Evolutionary conservation across 495 filamentous ascomycete species (phyloP).

Genomic region (Aspergillus nidulans): DNA sequence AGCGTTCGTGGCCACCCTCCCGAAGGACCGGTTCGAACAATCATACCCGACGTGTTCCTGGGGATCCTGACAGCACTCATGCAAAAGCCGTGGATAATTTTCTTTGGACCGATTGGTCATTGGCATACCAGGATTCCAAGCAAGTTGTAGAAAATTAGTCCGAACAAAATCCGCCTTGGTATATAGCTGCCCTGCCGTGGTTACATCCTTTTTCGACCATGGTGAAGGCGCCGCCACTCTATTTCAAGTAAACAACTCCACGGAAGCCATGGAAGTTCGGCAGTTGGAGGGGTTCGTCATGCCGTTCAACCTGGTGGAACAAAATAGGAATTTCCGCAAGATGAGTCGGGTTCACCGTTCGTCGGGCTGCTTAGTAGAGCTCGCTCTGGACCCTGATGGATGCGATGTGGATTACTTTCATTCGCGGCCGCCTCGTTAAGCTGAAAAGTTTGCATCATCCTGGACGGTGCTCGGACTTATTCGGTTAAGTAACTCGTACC

Average conservation of each 20-base stretch:
- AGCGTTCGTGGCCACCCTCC: constrained; percentile 5
- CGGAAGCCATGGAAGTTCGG: neutral
- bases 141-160: neutral
- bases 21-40: neutral
- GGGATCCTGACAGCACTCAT: constrained; percentile 5
- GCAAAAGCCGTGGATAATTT: neutral
- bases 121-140: neutral
- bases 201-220: neutral
- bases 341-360: neutral
- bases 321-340: neutral
- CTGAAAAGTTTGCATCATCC: neutral
- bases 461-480: neutral
- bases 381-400: constrained; percentile 1
- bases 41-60: constrained; percentile 2
- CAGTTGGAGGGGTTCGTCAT: neutral
- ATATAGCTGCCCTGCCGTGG: neutral
- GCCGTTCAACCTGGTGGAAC: neutral
- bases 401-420: constrained; percentile 1
- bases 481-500: neutral
- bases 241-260: neutral
- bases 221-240: neutral
- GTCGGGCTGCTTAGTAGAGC: too few species aligned
- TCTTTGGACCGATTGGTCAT: neutral
- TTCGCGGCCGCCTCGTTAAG: neutral
- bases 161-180: neutral